Conservation (phyloP, 257 asterid genomes). For the Buddleja alternifolia region DNA sequence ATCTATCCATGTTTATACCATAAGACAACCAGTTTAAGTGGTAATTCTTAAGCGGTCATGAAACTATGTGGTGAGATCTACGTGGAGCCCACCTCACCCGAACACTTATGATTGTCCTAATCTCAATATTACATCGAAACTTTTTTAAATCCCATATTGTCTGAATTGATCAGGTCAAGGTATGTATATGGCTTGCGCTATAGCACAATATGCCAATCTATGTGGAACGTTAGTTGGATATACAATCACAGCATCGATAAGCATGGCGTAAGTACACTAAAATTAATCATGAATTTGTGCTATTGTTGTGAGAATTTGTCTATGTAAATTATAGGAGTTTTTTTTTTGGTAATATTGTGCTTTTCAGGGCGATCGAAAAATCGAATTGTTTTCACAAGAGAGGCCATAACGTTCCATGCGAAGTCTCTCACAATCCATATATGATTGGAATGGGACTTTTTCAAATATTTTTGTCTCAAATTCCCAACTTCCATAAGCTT, state of each 20-base stretch:
- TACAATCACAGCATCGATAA: constrained; percentile 72
- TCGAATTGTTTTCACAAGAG: constrained; percentile 59
- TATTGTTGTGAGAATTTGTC: not conserved
- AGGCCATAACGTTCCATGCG: constrained; percentile 52
- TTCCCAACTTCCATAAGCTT: constrained; percentile 67
- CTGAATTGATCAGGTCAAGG: constrained; percentile 39
- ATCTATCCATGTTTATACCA: no score
- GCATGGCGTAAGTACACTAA: constrained; percentile 72
- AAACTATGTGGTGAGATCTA: no score
- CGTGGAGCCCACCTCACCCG: no score
- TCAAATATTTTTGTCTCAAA: constrained; percentile 62
- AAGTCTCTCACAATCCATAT: constrained; percentile 50
- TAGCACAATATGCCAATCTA: constrained; percentile 60
- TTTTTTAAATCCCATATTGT: not conserved
- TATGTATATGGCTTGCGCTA: constrained; percentile 59
- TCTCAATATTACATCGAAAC: not conserved
- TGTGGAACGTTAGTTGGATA: constrained; percentile 67
- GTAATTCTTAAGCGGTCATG: no score
- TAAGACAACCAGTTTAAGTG: no score
- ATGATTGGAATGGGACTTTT: constrained; percentile 63
- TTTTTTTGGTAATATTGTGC: not conserved
- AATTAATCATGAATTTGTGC: not conserved
- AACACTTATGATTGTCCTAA: no score
- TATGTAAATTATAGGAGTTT: not conserved
- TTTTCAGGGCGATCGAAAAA: constrained; percentile 61